Evolutionary conservation across 73 alveolate species (phyloP).

Genomic region (Effrenium voratum): DNA sequence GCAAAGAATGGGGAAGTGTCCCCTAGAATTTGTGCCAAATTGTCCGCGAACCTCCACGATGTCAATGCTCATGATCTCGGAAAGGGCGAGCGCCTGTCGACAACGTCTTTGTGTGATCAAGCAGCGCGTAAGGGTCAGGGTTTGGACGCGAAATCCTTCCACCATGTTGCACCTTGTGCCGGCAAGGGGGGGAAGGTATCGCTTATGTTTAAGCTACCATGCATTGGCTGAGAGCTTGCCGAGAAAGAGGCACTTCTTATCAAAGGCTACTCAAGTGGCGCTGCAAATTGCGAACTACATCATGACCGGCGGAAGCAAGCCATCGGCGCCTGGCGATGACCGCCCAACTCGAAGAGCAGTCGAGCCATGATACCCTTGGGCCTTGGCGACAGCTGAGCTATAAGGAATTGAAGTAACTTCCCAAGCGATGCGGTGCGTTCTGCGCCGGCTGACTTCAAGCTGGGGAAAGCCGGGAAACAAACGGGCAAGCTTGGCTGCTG

Average conservation of each 20-base stretch:
- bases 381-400: too few species aligned
- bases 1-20: neutral
- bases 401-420: too few species aligned
- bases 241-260: too few species aligned
- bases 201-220: too few species aligned
- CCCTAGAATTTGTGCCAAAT: neutral
- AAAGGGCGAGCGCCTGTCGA: constrained; percentile 31
- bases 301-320: too few species aligned
- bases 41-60: constrained; percentile 79
- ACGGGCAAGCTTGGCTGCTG: neutral
- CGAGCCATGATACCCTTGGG: constrained; percentile 93
- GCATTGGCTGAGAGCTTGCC: too few species aligned
- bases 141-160: neutral
- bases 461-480: neutral
- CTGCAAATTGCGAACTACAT: too few species aligned
- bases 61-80: constrained; percentile 82
- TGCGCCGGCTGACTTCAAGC: too few species aligned
- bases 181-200: too few species aligned
- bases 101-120: neutral
- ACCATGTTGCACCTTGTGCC: neutral
- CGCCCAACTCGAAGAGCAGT: constrained; percentile 87
- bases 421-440: too few species aligned
- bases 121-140: neutral
- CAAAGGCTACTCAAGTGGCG: too few species aligned
- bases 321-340: constrained; percentile 90